Evolutionary conservation across 371 early-diverging fungal genomes (phyloP).

Genomic region (Syncephalastrum monosporum): DNA sequence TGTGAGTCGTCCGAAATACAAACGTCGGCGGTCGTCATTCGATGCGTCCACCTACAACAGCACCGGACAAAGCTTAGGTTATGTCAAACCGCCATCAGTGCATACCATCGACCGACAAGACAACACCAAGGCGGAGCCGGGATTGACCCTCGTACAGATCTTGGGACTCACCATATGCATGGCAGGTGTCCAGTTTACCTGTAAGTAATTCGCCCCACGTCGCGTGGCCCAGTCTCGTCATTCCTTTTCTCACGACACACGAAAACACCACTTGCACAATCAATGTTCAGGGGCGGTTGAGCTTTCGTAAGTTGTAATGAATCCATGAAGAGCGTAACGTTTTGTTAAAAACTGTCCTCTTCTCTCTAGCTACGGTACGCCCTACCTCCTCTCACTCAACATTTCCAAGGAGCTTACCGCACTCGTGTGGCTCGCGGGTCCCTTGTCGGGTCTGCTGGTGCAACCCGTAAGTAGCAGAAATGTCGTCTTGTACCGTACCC

Average conservation of each 20-base stretch:
- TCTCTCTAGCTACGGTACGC: constrained; percentile 69
- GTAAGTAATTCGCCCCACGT: constrained; percentile 31
- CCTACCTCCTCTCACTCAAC: constrained; percentile 69
- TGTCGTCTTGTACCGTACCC: neutral
- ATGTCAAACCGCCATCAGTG: constrained; percentile 18
- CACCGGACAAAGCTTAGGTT: constrained; percentile 21
- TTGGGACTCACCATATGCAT: constrained; percentile 38
- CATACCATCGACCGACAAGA: neutral
- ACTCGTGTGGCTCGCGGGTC: constrained; percentile 77
- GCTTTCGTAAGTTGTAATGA: constrained; percentile 38
- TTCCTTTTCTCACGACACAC: neutral
- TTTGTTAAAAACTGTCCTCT: too few species aligned
- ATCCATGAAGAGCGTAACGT: too few species aligned
- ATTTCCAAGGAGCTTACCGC: constrained; percentile 67
- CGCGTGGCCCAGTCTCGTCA: neutral
- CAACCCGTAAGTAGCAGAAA: constrained; percentile 29
- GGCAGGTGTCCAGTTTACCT: constrained; percentile 70
- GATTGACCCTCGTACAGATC: constrained; percentile 12
- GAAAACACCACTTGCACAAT: neutral
- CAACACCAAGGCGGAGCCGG: constrained; percentile 14
- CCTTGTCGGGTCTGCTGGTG: constrained; percentile 61
- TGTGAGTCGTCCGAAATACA: constrained; percentile 34
- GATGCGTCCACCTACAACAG: constrained; percentile 49
- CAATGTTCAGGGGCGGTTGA: constrained; percentile 53
- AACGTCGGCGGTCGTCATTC: constrained; percentile 44